Evolutionary conservation across 2,329 filamentous ascomycete genomes (phyloP).

Genomic region (Erysiphe pulchra): DNA sequence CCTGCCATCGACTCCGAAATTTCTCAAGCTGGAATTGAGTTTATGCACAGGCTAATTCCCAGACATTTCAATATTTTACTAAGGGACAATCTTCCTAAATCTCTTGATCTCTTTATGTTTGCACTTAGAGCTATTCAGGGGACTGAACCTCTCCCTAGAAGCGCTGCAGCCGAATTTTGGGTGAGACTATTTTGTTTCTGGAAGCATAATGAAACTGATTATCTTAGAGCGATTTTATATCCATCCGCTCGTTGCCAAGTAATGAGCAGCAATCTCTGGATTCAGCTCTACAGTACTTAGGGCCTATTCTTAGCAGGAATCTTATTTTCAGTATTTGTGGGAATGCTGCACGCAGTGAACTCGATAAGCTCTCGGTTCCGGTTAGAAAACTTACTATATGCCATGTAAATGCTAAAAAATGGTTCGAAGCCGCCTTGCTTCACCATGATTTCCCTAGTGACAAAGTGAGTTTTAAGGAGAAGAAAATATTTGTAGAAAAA

Average conservation of each 20-base stretch:
- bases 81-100: constrained; percentile 24
- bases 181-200: constrained; percentile 16
- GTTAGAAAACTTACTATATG: constrained; percentile 39
- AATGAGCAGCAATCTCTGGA: constrained; percentile 9
- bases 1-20: constrained; percentile 44
- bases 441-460: constrained; percentile 24
- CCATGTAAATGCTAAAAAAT: constrained; percentile 28
- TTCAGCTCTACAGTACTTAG: constrained; percentile 25
- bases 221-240: constrained; percentile 25
- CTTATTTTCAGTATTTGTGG: constrained; percentile 42
- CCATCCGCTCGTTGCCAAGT: constrained; percentile 16
- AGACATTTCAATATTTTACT: constrained; percentile 37
- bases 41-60: constrained; percentile 36
- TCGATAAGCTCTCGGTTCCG: constrained; percentile 45
- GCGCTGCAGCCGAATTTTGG: constrained; percentile 52
- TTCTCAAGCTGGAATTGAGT: constrained; percentile 47
- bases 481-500: constrained; percentile 37
- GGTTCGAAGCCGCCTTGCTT: constrained; percentile 35
- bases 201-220: constrained; percentile 2
- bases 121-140: constrained; percentile 43
- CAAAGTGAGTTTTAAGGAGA: constrained; percentile 33
- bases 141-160: constrained; percentile 50
- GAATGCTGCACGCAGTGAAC: constrained; percentile 40
- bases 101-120: constrained; percentile 45
- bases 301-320: constrained; percentile 30